Base-by-base conservation (phyloP, 2,329 filamentous ascomycete species). In the Nothopassalora personata region DNA sequence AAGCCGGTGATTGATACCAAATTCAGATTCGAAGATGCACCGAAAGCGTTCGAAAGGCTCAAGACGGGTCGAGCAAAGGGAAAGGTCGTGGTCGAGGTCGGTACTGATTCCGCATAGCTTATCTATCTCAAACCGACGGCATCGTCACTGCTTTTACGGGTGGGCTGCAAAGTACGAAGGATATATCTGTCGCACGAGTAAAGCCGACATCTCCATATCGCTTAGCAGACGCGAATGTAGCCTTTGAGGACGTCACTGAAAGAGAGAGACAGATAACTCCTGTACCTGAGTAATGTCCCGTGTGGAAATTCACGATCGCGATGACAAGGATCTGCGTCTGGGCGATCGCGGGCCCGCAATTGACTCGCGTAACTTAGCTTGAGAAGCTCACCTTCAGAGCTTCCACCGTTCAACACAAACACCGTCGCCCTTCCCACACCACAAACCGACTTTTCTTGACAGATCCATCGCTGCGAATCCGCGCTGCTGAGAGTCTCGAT, bases 11-110 rank as follows among this genome's bases (percentile, higher is more conserved):
- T 86, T 33, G 85, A 87, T 64, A 75, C 79, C 57, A 72, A 75
- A 1, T 86, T 80, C 64, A 73, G 77, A 9, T 83, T 84, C 68
- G 82, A 83, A 52, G 77, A 87, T 54, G 79, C 75, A 1, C 77
- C 79, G 0, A 78, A 81, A 64, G 86, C 84, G 0, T 84, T 83
- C 69, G 77, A 80, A 69, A 83, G 79, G 66, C 67, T 87, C 64
- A 85, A 81, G 73, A 81, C 75, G 0, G 80, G 81, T 0, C 76
- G 80, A 46, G 76, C 81, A 1, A 81, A 73, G 64, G 86, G 86
- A 0, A 88, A 88, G 73, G 74, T 88, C 60, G 76, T 88, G 5
- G 66, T 79, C 9, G 60, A 65, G 31, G 64, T 69, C 18, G 39
- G 7, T 3, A 18, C 39, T 8, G n/a, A 18, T 18, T n/a, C 39